These are phyloP conservation scores for Pleodorina starrii DNA, from an alignment of 139 green algal species.

Conservation along the genomic window DNA sequence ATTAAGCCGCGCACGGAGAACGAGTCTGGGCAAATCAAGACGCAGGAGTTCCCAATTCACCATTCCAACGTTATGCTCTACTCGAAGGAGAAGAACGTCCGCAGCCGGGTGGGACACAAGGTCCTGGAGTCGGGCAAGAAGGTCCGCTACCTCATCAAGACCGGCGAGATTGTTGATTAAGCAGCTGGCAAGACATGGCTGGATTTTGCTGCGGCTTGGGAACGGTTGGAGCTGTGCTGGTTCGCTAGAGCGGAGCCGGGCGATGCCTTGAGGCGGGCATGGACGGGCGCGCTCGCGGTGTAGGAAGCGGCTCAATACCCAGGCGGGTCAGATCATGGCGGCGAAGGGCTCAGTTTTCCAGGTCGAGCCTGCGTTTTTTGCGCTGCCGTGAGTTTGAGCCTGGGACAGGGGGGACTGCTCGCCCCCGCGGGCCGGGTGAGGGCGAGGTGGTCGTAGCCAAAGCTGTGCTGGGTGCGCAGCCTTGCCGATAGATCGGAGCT, in stretches of 20 bases:
- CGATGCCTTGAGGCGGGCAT: background rate
- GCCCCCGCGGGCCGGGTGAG: background rate
- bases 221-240: background rate
- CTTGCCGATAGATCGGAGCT: too few species aligned
- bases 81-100: conserved; percentile 79
- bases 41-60: conserved; percentile 93
- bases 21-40: conserved; percentile 88
- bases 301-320: background rate
- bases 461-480: background rate
- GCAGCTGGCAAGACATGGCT: background rate
- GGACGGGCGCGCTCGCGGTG: background rate
- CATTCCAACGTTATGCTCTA: conserved; percentile 98
- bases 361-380: background rate
- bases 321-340: background rate
- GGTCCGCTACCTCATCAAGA: conserved; percentile 92
- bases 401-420: too few species aligned
- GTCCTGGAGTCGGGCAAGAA: conserved; percentile 82
- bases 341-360: conserved; percentile 26
- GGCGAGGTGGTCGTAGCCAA: background rate
- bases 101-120: conserved; percentile 85
- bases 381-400: background rate
- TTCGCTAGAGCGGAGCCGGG: background rate
- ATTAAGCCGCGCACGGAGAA: conserved; percentile 83
- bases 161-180: conserved; percentile 80
- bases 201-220: background rate